A percentile compares a stretch with the other conserved stretches of the same genome.
Evolutionary conservation across 192 early-diverging fungal genomes (phyloP).

Genomic region (Chytriomyces sp.): DNA sequence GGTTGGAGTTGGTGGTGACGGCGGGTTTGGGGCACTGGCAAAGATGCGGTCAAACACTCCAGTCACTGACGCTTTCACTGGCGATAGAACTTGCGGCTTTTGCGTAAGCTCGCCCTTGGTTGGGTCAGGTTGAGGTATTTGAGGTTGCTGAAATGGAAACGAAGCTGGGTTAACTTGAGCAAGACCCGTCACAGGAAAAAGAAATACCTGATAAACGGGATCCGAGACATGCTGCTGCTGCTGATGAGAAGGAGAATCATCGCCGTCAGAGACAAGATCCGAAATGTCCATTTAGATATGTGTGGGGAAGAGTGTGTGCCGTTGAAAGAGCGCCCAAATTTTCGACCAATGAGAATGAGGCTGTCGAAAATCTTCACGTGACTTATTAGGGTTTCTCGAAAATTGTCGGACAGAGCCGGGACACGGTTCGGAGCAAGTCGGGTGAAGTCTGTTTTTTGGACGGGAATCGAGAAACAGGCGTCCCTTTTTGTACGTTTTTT

Average conservation of each 20-base stretch:
- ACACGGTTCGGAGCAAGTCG: no score
- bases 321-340: no score
- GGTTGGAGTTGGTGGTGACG: neutral
- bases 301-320: neutral
- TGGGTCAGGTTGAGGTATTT: no score
- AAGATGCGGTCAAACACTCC: neutral
- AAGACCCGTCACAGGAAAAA: no score
- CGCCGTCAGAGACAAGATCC: conserved; percentile 1
- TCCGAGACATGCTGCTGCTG: neutral
- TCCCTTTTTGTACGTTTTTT: neutral
- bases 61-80: neutral
- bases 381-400: no score
- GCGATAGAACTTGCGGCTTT: neutral
- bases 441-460: no score
- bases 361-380: no score
- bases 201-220: no score
- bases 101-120: no score
- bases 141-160: neutral
- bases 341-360: no score
- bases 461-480: neutral
- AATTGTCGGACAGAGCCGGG: no score
- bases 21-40: neutral
- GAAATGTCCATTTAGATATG: neutral
- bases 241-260: neutral
- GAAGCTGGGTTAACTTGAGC: neutral